Evolutionary conservation across 106 monocot species (phyloP).

Genomic region (Narthecium ossifragum): DNA sequence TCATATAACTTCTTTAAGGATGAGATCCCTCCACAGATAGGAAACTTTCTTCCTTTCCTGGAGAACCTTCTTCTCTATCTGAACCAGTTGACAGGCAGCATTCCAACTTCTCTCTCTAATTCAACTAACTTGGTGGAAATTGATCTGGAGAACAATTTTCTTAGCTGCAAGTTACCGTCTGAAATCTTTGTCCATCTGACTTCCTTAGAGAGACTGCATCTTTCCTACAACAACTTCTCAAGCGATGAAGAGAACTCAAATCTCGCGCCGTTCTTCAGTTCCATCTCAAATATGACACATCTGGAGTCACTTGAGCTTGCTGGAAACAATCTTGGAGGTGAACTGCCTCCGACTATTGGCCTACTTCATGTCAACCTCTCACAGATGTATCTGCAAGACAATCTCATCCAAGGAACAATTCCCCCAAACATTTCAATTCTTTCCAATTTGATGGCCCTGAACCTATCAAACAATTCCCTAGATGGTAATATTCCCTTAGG

Average conservation of each 20-base stretch:
- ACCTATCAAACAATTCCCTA: conserved; percentile 37
- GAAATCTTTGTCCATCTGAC: conserved; percentile 20
- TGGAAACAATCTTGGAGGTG: conserved; percentile 28
- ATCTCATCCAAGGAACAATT: conserved; percentile 32
- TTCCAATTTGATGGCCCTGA: conserved; percentile 27
- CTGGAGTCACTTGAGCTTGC: conserved; percentile 23
- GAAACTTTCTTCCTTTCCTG: conserved; percentile 31
- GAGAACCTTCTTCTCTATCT: conserved; percentile 21
- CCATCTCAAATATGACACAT: conserved; percentile 35
- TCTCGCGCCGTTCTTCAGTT: conserved; percentile 27
- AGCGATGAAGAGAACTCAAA: conserved; percentile 29
- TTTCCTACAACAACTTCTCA: conserved; percentile 36
- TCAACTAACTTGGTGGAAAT: conserved; percentile 21
- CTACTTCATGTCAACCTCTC: conserved; percentile 21
- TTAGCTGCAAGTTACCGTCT: conserved; percentile 38
- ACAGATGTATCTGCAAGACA: conserved; percentile 33
- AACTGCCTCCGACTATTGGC: conserved; percentile 20
- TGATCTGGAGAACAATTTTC: conserved; percentile 37
- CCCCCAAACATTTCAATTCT: conserved; percentile 37
- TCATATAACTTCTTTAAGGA: conserved; percentile 38
- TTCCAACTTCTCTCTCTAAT: conserved; percentile 42
- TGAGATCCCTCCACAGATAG: conserved; percentile 30
- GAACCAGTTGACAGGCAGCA: conserved; percentile 21
- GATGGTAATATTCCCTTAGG: conserved; percentile 33
- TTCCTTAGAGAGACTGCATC: conserved; percentile 18